Evolutionary conservation across 805 yeast species (phyloP).

Genomic region (Soucietia sequanensis): DNA sequence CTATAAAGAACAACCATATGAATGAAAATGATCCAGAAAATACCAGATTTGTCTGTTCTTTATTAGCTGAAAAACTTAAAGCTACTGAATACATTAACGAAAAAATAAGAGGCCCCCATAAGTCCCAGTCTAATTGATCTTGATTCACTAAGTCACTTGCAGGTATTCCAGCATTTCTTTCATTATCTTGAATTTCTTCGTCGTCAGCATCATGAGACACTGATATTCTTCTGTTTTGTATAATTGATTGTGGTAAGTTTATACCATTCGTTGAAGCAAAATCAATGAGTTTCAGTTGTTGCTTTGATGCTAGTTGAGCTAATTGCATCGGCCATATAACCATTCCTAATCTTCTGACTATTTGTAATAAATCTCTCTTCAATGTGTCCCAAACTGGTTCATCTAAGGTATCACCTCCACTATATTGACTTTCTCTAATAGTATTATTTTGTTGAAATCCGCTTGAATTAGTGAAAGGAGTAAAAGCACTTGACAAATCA

Average conservation of each 20-base stretch:
- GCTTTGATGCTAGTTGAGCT: conserved; percentile 31
- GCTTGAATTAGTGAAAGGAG: conserved; percentile 25
- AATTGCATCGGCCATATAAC: conserved; percentile 48
- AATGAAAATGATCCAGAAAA: conserved; percentile 64
- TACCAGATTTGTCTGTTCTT: conserved; percentile 47
- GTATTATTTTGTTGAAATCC: conserved; percentile 20
- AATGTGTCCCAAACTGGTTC: conserved; percentile 65
- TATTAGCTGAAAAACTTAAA: conserved; percentile 47
- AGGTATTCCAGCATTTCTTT: conserved; percentile 19
- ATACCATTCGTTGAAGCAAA: conserved; percentile 38
- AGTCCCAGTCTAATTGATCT: conserved; percentile 52
- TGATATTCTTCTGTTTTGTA: conserved; percentile 23
- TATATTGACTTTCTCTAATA: conserved; percentile 48
- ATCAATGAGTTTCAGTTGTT: conserved; percentile 31
- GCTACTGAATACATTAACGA: conserved; percentile 54
- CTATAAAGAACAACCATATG: conserved; percentile 60
- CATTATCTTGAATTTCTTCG: conserved; percentile 30
- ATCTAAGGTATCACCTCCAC: conserved; percentile 72
- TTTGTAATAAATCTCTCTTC: conserved; percentile 35
- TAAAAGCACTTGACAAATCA: conserved; percentile 34
- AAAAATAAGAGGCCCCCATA: conserved; percentile 73
- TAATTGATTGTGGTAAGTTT: conserved; percentile 32
- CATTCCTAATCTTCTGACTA: conserved; percentile 33
- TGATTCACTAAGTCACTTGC: conserved; percentile 13
- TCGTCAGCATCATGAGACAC: conserved; percentile 20